Evolutionary conservation across 768 basidiomycete genomes (phyloP).

Genomic region (Leccinum fibrillosum): DNA sequence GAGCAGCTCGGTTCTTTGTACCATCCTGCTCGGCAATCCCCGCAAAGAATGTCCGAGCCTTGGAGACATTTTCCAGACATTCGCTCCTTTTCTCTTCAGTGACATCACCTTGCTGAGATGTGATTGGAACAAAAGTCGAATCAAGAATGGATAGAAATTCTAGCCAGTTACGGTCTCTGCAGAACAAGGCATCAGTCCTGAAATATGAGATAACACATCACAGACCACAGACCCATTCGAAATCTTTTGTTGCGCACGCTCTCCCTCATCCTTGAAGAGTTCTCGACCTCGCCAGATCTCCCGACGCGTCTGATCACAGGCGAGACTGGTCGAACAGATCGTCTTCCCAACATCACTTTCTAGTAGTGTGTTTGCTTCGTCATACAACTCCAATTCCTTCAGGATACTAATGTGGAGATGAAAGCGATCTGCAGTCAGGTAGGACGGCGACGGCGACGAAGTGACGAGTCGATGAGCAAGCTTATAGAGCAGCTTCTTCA

Average conservation of each 20-base stretch:
- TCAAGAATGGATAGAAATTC: conserved; percentile 77
- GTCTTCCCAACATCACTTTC: conserved; percentile 64
- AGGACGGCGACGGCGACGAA: conserved; percentile 60
- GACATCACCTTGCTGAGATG: conserved; percentile 22
- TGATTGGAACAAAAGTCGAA: conserved; percentile 50
- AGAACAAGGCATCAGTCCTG: conserved; percentile 20
- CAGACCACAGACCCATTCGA: conserved; percentile 49
- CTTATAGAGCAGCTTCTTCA: conserved; percentile 68
- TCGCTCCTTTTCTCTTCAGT: conserved; percentile 38
- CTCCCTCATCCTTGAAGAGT: conserved; percentile 57
- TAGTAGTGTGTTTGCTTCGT: conserved; percentile 68
- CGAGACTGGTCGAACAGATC: conserved; percentile 67
- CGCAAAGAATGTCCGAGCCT: conserved; percentile 50
- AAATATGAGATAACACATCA: conserved; percentile 8
- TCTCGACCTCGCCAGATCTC: conserved; percentile 63
- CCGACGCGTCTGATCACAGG: conserved; percentile 72
- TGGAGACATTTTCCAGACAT: conserved; percentile 37
- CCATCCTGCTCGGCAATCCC: conserved; percentile 65
- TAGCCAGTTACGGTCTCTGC: conserved; percentile 83
- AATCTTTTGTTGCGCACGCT: conserved; percentile 57
- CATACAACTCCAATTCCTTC: conserved; percentile 60
- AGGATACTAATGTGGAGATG: conserved; percentile 72
- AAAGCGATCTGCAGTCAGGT: conserved; percentile 70
- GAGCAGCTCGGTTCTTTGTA: conserved; percentile 66
- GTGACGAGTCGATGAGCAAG: conserved; percentile 74